phyloP scores from a whole-genome alignment of 257 asterid species.

The Solanum clarkiae region DNA sequence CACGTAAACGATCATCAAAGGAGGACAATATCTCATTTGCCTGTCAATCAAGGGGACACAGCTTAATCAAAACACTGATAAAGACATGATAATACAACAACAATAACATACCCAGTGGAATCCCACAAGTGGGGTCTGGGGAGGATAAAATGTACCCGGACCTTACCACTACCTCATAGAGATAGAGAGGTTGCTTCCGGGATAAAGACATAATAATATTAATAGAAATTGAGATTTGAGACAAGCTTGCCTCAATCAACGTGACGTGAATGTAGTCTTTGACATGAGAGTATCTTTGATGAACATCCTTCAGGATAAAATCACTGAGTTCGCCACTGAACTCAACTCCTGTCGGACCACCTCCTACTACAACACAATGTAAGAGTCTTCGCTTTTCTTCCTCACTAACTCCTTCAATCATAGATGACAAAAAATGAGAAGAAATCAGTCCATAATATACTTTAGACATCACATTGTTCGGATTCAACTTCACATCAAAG shows the following conservation, averaged over 20 bases:
- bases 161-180: too few species aligned
- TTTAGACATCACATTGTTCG: neutral
- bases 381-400: conserved; percentile 85
- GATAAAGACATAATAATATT: neutral
- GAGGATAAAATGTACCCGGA: too few species aligned
- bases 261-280: conserved; percentile 87
- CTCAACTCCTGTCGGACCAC: conserved; percentile 99
- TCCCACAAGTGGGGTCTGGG: too few species aligned
- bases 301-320: conserved; percentile 82
- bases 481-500: neutral
- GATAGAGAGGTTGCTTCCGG: too few species aligned
- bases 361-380: conserved; percentile 96
- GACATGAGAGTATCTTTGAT: conserved; percentile 76
- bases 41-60: conserved; percentile 26
- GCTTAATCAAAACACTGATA: neutral
- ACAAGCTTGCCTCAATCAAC: conserved; percentile 55
- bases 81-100: neutral
- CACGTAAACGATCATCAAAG: conserved; percentile 84
- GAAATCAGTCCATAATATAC: neutral
- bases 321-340: conserved; percentile 98
- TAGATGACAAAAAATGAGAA: neutral
- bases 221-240: neutral
- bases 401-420: conserved; percentile 53
- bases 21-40: conserved; percentile 93
- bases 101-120: too few species aligned